Evolutionary conservation across 495 filamentous ascomycete genomes (phyloP), one percentile per base, ranked within the genome.

Genomic region (Thermothielavioides terrestris): DNA sequence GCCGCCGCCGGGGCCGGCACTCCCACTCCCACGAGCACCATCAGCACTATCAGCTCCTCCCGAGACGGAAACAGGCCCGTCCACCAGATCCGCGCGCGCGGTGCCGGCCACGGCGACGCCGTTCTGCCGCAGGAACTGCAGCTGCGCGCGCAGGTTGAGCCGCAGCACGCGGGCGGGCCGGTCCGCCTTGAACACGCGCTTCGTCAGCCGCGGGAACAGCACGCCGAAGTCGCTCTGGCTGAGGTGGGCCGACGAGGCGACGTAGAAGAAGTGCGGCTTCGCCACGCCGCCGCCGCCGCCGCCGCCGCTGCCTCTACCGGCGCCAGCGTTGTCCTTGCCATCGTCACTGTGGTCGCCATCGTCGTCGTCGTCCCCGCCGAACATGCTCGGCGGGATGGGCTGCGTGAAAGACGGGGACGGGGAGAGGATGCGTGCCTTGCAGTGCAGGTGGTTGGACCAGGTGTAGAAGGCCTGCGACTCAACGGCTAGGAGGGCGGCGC

Each of bases 221-320:
- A 88, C 60, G n/a, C 81, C 86, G 60, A 89, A 90, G 56, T 90
- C 86, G 14, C 76, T 81, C 66, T 89, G 86, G 30, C 68, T 80
- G 20, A 89, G 69, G 61, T 91, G 86, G 0, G 85, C 85, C 4
- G 77, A 80, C 9, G 65, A 57, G 9, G 64, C 54, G 2, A 80
- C 76, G 58, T 83, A 89, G 63, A 81, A 89, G 45, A 88, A 70
- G 39, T 75, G 57, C 1, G 81, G 80, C 49, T 64, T 58, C 6
- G 57, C 30, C 3, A 10, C 5, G 1, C 5, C 18, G 15, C n/a
- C 11, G 2, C 25, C 25, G 7, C 22, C 6, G 18, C 9, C 25
- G 6, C 6, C 26, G 28, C 26, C 15, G 11, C 15, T 14, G 6
- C 38, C 12, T 0, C 18, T 7, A 4, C 15, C 18, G 10, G 10